Evolutionary conservation across 768 basidiomycete genomes (phyloP).

Genomic region (Auricularia auricula-judae): DNA sequence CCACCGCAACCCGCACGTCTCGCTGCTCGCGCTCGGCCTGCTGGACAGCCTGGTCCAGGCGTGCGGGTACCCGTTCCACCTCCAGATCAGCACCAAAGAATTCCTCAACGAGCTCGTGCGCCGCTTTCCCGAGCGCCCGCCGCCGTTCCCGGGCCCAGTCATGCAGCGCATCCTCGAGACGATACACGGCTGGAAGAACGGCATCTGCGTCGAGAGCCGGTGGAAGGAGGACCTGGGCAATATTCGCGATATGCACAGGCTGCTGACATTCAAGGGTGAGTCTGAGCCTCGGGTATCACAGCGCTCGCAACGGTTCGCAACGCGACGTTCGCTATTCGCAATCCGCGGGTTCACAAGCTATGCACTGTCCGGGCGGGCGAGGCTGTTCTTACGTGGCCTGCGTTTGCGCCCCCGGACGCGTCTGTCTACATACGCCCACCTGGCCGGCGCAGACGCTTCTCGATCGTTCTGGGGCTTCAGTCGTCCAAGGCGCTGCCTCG

Average conservation of each 20-base stretch:
- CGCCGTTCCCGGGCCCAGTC: constrained; percentile 86
- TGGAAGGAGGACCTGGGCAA: constrained; percentile 96
- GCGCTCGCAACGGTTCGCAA: too few species aligned
- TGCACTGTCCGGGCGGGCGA: too few species aligned
- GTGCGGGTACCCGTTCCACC: constrained; percentile 95
- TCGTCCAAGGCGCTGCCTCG: too few species aligned
- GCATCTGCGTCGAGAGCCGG: constrained; percentile 76
- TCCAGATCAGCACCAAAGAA: constrained; percentile 95
- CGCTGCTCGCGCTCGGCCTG: constrained; percentile 73
- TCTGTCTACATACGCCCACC: too few species aligned
- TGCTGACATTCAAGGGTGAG: constrained; percentile 89
- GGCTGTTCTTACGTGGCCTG: too few species aligned
- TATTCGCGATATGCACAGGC: constrained; percentile 93
- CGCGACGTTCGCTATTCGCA: too few species aligned
- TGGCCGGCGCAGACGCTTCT: too few species aligned
- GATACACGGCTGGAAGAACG: constrained; percentile 91
- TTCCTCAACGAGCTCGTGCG: constrained; percentile 97
- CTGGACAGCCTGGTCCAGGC: constrained; percentile 89
- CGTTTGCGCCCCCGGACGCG: too few species aligned
- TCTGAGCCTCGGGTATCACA: too few species aligned
- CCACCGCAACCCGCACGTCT: constrained; percentile 85
- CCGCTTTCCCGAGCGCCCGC: constrained; percentile 94
- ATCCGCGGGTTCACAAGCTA: too few species aligned
- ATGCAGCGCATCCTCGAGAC: constrained; percentile 92
- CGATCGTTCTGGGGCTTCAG: too few species aligned